Evolutionary conservation across 106 monocot species (phyloP), one percentile per base, ranked within the genome.

Genomic region (Dendrobium officinale): DNA sequence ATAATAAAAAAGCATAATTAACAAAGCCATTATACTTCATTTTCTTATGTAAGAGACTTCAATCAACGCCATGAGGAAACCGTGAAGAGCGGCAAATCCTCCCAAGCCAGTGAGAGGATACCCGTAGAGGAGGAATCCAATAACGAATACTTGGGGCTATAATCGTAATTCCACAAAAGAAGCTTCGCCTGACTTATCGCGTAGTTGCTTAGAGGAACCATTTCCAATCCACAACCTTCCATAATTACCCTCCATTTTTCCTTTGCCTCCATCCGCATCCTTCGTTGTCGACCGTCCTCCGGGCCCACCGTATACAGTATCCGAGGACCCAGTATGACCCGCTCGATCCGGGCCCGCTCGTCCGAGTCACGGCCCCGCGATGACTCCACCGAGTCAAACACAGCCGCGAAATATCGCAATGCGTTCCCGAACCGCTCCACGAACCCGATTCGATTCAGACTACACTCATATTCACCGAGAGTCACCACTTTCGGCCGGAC

Each of bases 111-210:
- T 0, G 99, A 90, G 47, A 99, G 86, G 79, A 92, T 94, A n/a
- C 80, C 86, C 40, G 88, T 82, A 20, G 55, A n/a, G 33, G 55
- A n/a, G 33, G 91, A 88, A 55, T 95, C 93, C 58, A 90, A 75
- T 47, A 99, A 77, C 7, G 84, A 80, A 84, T 93, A 99, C 80
- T 86, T 89, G 59, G 84, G 19, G 77, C 93, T 95, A 79, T 95
- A 99, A 78, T 90, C 80, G 84, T 95, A 98, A 74, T 91, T 91
- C 99, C 99, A 99, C 29, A 99, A 87, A 9, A 99, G 84, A 2
- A 95, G 88, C 49, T 85, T 90, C 42, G 99, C 99, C 37, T 99
- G 99, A 83, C 99, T 99, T 19, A 93, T 73, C 19, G 99, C 92
- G 83, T 99, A 99, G 77, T 95, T 87, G 80, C 99, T 93, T 3